Evolutionary conservation across 805 yeast genomes (phyloP).

Genomic region (Lachancea cidri): DNA sequence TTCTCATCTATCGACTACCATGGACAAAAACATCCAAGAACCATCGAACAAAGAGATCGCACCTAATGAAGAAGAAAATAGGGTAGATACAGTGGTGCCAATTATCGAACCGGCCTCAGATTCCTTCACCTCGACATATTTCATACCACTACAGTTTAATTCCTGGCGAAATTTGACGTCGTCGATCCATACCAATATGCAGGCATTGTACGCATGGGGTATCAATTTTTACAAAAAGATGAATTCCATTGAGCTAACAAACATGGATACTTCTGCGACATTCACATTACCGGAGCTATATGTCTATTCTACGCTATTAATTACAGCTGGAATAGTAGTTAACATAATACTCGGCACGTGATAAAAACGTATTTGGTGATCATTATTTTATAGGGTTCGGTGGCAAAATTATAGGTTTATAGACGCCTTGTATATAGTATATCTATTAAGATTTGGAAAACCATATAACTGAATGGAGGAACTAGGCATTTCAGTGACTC

Average conservation of each 20-base stretch:
- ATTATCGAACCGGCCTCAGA: too few relatives aligned
- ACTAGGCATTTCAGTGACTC: constrained; percentile 42
- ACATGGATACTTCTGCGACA: constrained; percentile 8
- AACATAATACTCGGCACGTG: neutral
- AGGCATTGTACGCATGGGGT: constrained; percentile 1
- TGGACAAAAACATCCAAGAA: neutral
- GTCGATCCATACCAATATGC: neutral
- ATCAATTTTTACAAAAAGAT: constrained; percentile 1
- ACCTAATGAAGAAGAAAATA: too few relatives aligned
- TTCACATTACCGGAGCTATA: constrained; percentile 14
- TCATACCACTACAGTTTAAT: neutral
- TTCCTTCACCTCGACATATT: neutral
- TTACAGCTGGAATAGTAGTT: constrained; percentile 1
- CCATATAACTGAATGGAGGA: constrained; percentile 46
- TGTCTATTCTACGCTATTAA: constrained; percentile 13
- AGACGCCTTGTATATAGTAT: neutral
- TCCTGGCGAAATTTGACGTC: neutral
- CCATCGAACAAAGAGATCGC: too few relatives aligned
- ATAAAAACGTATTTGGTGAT: neutral
- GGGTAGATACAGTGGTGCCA: too few relatives aligned
- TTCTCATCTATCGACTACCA: constrained; percentile 5
- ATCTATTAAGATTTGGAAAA: neutral
- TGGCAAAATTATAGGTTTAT: constrained; percentile 13
- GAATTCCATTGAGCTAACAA: neutral
- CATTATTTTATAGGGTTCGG: constrained; percentile 9